phyloP scores from a whole-genome alignment of 176 grass and related monocot genomes.

The Ananas comosus region DNA sequence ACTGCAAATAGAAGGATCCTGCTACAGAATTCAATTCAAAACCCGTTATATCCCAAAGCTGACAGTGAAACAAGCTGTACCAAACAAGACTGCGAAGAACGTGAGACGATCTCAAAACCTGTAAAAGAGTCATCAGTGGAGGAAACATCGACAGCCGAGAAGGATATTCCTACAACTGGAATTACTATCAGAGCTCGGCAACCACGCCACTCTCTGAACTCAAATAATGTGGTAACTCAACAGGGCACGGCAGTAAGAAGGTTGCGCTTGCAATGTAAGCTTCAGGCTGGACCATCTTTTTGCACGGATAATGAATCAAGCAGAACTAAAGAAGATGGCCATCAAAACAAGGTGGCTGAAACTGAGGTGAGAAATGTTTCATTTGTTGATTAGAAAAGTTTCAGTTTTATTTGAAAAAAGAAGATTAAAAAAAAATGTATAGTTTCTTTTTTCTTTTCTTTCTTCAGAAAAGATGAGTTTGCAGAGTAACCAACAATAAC shows the following conservation, averaged over 20 bases:
- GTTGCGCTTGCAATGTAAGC: not conserved
- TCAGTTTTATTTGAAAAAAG: no score
- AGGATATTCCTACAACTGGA: not conserved
- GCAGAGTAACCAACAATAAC: no score
- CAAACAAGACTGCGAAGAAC: conserved; percentile 2
- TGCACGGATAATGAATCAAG: not conserved
- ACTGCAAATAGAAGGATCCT: conserved; percentile 16
- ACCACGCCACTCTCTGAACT: not conserved
- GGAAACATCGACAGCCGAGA: not conserved
- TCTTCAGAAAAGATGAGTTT: not conserved
- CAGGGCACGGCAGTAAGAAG: not conserved
- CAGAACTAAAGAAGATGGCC: not conserved
- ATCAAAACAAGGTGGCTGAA: not conserved
- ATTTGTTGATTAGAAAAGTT: no score
- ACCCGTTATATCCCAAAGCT: not conserved
- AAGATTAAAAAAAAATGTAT: no score
- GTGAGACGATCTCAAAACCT: not conserved
- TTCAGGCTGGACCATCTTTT: not conserved
- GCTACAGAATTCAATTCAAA: not conserved
- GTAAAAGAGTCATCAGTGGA: not conserved
- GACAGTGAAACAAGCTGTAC: not conserved
- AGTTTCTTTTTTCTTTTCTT: not conserved
- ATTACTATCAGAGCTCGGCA: not conserved
- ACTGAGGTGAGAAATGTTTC: not conserved
- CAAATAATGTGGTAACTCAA: not conserved